Percentiles rank a stretch among this genome's conserved stretches.
These are phyloP conservation scores for Penicillium psychrofluorescens DNA, from an alignment of 495 filamentous ascomycete species.

Conservation along the genomic window DNA sequence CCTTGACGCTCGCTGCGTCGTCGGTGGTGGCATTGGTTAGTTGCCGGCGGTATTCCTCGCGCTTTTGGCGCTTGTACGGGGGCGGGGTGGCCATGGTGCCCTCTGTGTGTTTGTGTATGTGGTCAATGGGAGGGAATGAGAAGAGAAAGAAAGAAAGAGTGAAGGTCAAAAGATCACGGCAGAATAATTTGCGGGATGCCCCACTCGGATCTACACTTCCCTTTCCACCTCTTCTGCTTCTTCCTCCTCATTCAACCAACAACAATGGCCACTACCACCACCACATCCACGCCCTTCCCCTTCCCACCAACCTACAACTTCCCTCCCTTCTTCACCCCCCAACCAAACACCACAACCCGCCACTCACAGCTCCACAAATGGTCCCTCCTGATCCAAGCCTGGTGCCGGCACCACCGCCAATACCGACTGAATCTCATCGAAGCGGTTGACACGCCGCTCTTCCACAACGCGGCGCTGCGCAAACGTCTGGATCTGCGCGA, in stretches of 20 bases:
- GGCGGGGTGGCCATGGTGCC: conserved; percentile 39
- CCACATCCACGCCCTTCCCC: conserved; percentile 18
- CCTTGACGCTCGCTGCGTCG: conserved; percentile 27
- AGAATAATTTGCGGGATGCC: conserved; percentile 14
- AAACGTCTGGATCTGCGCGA: conserved; percentile 56
- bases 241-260: not conserved
- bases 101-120: not conserved
- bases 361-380: conserved; percentile 75
- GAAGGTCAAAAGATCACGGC: conserved; percentile 4
- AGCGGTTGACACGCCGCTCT: conserved; percentile 51
- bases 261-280: conserved; percentile 2
- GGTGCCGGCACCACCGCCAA: conserved; percentile 68
- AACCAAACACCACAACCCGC: conserved; percentile 70
- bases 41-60: conserved; percentile 58
- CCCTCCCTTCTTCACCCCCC: conserved; percentile 55
- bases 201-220: conserved; percentile 8
- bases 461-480: conserved; percentile 42
- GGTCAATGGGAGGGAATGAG: not conserved
- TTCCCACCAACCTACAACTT: conserved; percentile 43
- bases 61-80: conserved; percentile 62
- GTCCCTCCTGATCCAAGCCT: conserved; percentile 76
- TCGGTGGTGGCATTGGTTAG: conserved; percentile 15
- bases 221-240: not conserved
- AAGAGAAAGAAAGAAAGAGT: not conserved
- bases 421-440: conserved; percentile 63